Conservation (phyloP, 495 filamentous ascomycete genomes). For the Neurospora africana region DNA sequence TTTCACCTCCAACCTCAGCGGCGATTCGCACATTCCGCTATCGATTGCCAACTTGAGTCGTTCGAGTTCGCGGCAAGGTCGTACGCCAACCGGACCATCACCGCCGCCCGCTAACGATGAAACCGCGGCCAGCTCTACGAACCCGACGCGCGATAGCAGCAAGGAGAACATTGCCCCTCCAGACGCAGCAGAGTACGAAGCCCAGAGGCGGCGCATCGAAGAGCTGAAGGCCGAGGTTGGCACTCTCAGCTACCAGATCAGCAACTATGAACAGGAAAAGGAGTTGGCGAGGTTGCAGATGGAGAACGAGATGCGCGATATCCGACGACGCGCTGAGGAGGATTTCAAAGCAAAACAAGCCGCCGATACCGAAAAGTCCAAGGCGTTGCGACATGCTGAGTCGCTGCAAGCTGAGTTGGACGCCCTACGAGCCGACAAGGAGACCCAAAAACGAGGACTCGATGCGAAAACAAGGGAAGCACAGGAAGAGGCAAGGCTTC, state of each 20-base stretch:
- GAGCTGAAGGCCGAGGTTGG: slow-evolving; percentile 46
- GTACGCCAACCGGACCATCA: slow-evolving; percentile 20
- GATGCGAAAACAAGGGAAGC: slow-evolving; percentile 62
- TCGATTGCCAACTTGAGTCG: slow-evolving; percentile 21
- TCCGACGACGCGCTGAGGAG: slow-evolving; percentile 63
- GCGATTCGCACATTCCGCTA: slow-evolving; percentile 28
- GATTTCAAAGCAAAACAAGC: slow-evolving; percentile 77
- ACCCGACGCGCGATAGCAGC: slow-evolving; percentile 30
- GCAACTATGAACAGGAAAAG: slow-evolving; percentile 74
- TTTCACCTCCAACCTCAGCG: slow-evolving; percentile 45
- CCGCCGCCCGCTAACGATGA: slow-evolving; percentile 22
- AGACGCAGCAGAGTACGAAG: slow-evolving; percentile 41
- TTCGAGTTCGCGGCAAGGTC: slow-evolving; percentile 26
- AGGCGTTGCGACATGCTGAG: slow-evolving; percentile 62
- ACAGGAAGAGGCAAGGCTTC: slow-evolving; percentile 58
- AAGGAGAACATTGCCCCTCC: slow-evolving; percentile 39
- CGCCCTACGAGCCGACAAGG: slow-evolving; percentile 43
- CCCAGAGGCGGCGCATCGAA: slow-evolving; percentile 37
- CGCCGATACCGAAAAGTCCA: slow-evolving; percentile 56
- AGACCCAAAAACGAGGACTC: slow-evolving; percentile 46
- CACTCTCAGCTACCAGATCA: slow-evolving; percentile 42
- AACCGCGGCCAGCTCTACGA: slow-evolving; percentile 6
- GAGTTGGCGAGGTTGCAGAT: slow-evolving; percentile 65
- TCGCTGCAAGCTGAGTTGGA: slow-evolving; percentile 59
- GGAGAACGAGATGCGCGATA: slow-evolving; percentile 72